Percentiles rank a stretch among this genome's conserved stretches.
Conservation (phyloP, 202 grass and related monocot species). For the Setaria italica region DNA sequence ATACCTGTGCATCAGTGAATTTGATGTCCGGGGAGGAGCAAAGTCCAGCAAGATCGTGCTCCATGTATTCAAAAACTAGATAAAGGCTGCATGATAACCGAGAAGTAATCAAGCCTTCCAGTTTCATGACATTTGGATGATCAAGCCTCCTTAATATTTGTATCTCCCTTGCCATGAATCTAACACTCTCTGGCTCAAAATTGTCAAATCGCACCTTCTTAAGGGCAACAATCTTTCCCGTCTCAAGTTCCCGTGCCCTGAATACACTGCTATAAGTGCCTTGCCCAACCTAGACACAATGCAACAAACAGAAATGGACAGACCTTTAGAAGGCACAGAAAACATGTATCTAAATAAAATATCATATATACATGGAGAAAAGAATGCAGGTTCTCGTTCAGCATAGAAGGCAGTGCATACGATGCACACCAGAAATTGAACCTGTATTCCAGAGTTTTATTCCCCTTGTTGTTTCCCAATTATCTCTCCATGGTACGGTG, state of each 20-base stretch:
- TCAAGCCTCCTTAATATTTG: conserved; percentile 86
- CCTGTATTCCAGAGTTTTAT: not conserved
- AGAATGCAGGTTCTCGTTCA: not conserved
- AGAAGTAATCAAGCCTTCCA: conserved; percentile 97
- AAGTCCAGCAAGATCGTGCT: conserved; percentile 94
- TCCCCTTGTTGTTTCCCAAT: not conserved
- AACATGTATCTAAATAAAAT: not conserved
- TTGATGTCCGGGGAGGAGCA: conserved; percentile 83
- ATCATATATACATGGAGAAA: not conserved
- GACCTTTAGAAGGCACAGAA: not conserved
- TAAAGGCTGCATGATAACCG: conserved; percentile 86
- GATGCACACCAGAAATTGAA: not conserved
- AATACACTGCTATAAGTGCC: conserved; percentile 99
- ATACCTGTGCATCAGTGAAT: conserved; percentile 88
- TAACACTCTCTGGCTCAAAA: conserved; percentile 93
- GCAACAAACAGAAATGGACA: conserved; percentile 34
- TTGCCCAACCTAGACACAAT: conserved; percentile 79
- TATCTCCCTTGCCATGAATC: conserved; percentile 99
- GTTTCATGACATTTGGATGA: conserved; percentile 95
- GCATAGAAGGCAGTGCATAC: not conserved
- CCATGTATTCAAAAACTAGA: conserved; percentile 99
- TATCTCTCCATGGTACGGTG: not conserved
- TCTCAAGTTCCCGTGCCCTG: conserved; percentile 76
- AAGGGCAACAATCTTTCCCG: conserved; percentile 91
- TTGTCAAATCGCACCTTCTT: conserved; percentile 98